Evolutionary conservation across 768 basidiomycete species (phyloP).

Genomic region (Lentinula sp.): DNA sequence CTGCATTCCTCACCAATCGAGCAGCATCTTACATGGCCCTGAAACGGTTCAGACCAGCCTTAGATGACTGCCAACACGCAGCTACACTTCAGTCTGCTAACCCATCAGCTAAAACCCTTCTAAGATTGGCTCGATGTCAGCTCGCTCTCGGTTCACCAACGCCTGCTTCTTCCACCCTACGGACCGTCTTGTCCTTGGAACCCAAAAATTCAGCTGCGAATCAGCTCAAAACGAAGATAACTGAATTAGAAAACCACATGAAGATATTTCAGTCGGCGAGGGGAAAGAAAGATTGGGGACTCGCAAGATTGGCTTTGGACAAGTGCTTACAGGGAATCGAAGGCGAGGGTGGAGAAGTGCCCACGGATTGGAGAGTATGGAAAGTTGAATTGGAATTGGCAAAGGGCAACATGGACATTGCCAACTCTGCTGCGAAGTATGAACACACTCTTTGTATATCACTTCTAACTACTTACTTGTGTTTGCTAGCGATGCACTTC

Average conservation of each 20-base stretch:
- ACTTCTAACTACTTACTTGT: neutral
- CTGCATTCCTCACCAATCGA: slow-evolving; percentile 78
- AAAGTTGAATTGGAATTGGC: slow-evolving; percentile 72
- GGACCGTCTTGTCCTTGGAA: slow-evolving; percentile 55
- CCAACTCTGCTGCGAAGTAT: slow-evolving; percentile 68
- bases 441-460: slow-evolving; percentile 19
- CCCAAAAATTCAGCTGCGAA: slow-evolving; percentile 53
- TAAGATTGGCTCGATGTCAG: slow-evolving; percentile 81
- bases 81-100: slow-evolving; percentile 51
- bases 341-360: slow-evolving; percentile 68
- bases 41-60: slow-evolving; percentile 68
- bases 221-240: slow-evolving; percentile 56
- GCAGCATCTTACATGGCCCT: slow-evolving; percentile 82
- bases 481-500: slow-evolving; percentile 62
- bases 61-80: slow-evolving; percentile 77
- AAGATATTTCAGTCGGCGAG: slow-evolving; percentile 55
- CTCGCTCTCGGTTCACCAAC: slow-evolving; percentile 68
- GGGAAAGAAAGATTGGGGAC: slow-evolving; percentile 62
- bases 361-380: slow-evolving; percentile 78
- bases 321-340: slow-evolving; percentile 70
- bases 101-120: slow-evolving; percentile 71
- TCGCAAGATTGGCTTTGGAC: slow-evolving; percentile 76
- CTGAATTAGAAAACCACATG: slow-evolving; percentile 58
- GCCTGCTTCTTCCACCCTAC: slow-evolving; percentile 61
- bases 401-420: slow-evolving; percentile 67